phyloP scores from a whole-genome alignment of 371 early-diverging fungal species.

The Syncephalastrum contaminatum region DNA sequence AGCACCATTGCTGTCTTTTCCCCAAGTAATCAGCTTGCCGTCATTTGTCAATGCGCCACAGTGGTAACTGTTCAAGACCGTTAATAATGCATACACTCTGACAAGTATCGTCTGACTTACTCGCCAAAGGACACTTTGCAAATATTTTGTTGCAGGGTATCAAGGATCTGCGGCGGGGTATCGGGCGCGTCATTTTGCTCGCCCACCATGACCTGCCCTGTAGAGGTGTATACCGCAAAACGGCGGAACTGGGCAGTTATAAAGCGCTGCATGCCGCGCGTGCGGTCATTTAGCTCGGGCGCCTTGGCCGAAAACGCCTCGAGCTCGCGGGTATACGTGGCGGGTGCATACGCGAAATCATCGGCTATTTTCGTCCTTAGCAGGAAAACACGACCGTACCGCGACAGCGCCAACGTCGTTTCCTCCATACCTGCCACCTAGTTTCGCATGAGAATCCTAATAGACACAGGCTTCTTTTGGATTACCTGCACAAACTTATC shows the following conservation, averaged over 20 bases:
- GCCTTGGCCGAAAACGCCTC: slow-evolving; percentile 9
- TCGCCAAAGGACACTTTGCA: slow-evolving; percentile 35
- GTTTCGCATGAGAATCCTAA: no score
- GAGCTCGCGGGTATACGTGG: slow-evolving; percentile 10
- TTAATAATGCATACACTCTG: no score
- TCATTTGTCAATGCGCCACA: slow-evolving; percentile 42
- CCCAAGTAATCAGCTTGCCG: slow-evolving; percentile 45
- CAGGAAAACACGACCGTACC: slow-evolving; percentile 16
- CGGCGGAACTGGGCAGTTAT: slow-evolving; percentile 17
- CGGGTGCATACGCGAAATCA: slow-evolving; percentile 4
- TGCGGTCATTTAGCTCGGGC: slow-evolving; percentile 8
- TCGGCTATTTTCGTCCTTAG: background rate
- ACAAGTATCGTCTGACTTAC: slow-evolving; percentile 10
- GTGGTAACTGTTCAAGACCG: slow-evolving; percentile 25
- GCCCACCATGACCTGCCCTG: slow-evolving; percentile 19
- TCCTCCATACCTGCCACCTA: slow-evolving; percentile 18
- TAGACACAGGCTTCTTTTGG: no score
- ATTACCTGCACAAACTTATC: slow-evolving; percentile 11
- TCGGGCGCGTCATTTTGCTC: slow-evolving; percentile 3
- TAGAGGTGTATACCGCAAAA: slow-evolving; percentile 22
- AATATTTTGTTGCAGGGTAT: slow-evolving; percentile 11
- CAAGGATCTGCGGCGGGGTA: slow-evolving; percentile 5
- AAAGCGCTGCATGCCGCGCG: slow-evolving; percentile 12
- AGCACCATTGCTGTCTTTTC: slow-evolving; percentile 33
- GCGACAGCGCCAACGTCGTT: slow-evolving; percentile 17